Percentiles rank a stretch among this genome's conserved stretches.
phyloP scores from a whole-genome alignment of 1,284 basidiomycete species.

The Bjerkandera adusta region DNA sequence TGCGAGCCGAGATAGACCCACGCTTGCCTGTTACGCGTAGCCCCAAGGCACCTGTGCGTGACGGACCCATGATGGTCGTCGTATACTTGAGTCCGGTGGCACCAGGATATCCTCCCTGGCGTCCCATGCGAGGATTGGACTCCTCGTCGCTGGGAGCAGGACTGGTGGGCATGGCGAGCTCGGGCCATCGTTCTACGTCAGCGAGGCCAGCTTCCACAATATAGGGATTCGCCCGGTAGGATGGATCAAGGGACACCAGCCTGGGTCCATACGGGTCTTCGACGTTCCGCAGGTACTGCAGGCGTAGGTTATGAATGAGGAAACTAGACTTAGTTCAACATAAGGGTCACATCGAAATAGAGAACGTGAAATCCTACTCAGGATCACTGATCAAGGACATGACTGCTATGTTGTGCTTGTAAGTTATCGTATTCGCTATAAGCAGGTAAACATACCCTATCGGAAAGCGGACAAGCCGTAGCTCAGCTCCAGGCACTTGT shows the following conservation, averaged over 20 bases:
- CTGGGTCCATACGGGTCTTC: constrained; percentile 82
- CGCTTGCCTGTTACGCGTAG: constrained; percentile 33
- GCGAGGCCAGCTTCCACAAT: constrained; percentile 76
- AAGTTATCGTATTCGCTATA: too few species aligned
- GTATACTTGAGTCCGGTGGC: constrained; percentile 74
- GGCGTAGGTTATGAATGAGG: constrained; percentile 80
- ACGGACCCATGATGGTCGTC: constrained; percentile 72
- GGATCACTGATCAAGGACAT: constrained; percentile 71
- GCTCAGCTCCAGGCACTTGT: too few species aligned
- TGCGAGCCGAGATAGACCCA: constrained; percentile 41
- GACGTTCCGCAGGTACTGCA: constrained; percentile 85
- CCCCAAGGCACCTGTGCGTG: constrained; percentile 31
- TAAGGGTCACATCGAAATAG: not conserved
- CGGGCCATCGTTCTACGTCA: constrained; percentile 80
- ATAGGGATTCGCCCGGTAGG: constrained; percentile 78
- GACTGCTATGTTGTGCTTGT: too few species aligned
- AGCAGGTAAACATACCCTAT: too few species aligned
- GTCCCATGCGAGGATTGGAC: constrained; percentile 32
- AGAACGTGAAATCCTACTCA: too few species aligned
- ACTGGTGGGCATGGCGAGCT: constrained; percentile 67
- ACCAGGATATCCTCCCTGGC: constrained; percentile 52
- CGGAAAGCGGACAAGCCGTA: too few species aligned
- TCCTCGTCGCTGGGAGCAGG: constrained; percentile 73
- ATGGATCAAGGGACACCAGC: constrained; percentile 75
- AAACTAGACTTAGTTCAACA: constrained; percentile 50